phyloP scores from a whole-genome alignment of 805 yeast species.

The Wickerhamomyces queroliae region DNA sequence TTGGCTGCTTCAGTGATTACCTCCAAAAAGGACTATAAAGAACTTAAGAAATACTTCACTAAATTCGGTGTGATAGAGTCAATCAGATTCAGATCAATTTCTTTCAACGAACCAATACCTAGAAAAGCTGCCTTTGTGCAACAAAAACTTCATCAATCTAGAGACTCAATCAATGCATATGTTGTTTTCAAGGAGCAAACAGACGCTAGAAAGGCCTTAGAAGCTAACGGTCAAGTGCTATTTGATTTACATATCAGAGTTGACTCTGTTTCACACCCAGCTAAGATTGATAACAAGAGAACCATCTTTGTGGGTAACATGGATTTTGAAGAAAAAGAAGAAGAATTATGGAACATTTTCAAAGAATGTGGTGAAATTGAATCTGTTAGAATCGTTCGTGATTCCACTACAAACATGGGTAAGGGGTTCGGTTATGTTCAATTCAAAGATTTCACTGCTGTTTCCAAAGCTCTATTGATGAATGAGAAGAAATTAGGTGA shows the following conservation, averaged over 20 bases:
- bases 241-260: constrained; percentile 76
- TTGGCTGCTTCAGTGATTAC: constrained; percentile 61
- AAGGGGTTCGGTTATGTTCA: constrained; percentile 97
- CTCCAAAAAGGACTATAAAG: constrained; percentile 52
- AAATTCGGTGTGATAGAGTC: constrained; percentile 47
- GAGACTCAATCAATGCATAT: constrained; percentile 85
- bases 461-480: constrained; percentile 73
- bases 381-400: constrained; percentile 86
- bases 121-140: constrained; percentile 86
- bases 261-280: constrained; percentile 90
- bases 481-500: constrained; percentile 58
- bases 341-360: constrained; percentile 81
- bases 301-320: constrained; percentile 90
- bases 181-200: constrained; percentile 65
- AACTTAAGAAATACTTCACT: constrained; percentile 58
- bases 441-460: constrained; percentile 67
- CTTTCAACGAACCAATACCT: constrained; percentile 82
- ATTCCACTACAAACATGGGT: constrained; percentile 89
- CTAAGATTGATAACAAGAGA: constrained; percentile 75
- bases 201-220: constrained; percentile 34
- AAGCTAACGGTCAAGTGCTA: constrained; percentile 63
- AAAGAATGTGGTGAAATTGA: constrained; percentile 65
- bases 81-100: constrained; percentile 86
- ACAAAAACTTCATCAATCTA: constrained; percentile 66
- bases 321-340: constrained; percentile 90